These are phyloP conservation scores for Hanseniaspora occidentalis DNA, from an alignment of 805 yeast species.

Conservation along the genomic window DNA sequence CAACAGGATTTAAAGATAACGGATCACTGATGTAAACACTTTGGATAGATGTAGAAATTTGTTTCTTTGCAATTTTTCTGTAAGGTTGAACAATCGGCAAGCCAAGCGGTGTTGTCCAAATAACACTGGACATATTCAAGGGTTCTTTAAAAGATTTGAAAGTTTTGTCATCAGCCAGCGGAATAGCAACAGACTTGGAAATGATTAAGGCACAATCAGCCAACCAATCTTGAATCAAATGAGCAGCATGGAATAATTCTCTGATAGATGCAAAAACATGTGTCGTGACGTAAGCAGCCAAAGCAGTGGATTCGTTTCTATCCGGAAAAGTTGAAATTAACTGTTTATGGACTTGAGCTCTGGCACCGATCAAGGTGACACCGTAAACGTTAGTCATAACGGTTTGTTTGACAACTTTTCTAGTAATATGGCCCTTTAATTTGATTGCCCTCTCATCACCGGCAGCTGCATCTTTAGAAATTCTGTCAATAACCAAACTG, in stretches of 20 bases:
- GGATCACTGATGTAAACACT: conserved; percentile 84
- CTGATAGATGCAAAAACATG: conserved; percentile 77
- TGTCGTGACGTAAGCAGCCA: conserved; percentile 54
- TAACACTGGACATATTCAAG: conserved; percentile 71
- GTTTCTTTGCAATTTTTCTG: conserved; percentile 50
- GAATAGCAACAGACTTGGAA: conserved; percentile 63
- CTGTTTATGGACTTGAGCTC: conserved; percentile 75
- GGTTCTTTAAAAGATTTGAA: conserved; percentile 32
- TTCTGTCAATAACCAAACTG: conserved; percentile 40
- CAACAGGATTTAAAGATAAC: conserved; percentile 69
- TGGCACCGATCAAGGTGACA: conserved; percentile 88
- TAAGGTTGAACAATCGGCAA: conserved; percentile 97
- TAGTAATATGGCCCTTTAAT: conserved; percentile 49
- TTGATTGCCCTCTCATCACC: conserved; percentile 40
- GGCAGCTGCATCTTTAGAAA: conserved; percentile 39
- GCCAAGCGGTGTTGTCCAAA: conserved; percentile 96
- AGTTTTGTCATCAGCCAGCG: conserved; percentile 33
- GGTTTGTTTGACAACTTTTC: conserved; percentile 91
- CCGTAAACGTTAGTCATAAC: conserved; percentile 98
- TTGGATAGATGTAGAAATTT: conserved; percentile 73
- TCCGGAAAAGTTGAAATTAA: conserved; percentile 46
- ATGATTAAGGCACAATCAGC: conserved; percentile 76
- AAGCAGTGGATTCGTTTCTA: conserved; percentile 31
- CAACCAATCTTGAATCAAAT: conserved; percentile 91
- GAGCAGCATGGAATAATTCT: conserved; percentile 83